A percentile compares a stretch with the other conserved stretches of the same genome.
Evolutionary conservation across 2,329 filamentous ascomycete species (phyloP).

Genomic region (Talaromyces sp.): DNA sequence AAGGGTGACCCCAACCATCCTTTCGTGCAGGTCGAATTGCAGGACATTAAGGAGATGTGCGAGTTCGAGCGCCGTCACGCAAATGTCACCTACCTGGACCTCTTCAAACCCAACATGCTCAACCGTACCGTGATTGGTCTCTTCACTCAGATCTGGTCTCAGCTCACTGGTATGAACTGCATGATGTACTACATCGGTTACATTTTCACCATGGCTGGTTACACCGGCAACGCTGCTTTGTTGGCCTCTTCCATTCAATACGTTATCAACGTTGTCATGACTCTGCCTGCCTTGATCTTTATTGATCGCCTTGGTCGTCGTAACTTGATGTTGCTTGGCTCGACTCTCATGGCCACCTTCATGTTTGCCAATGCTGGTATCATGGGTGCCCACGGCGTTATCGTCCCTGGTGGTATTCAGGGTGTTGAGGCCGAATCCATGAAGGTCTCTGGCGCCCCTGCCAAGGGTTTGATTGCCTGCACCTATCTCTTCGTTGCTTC

Average conservation of each 20-base stretch:
- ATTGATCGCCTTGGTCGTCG: slow-evolving; percentile 75
- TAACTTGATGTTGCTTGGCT: slow-evolving; percentile 62
- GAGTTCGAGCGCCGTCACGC: slow-evolving; percentile 69
- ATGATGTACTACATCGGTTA: slow-evolving; percentile 58
- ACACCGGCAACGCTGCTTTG: slow-evolving; percentile 57
- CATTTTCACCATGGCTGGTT: slow-evolving; percentile 68
- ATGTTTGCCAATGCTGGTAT: slow-evolving; percentile 46
- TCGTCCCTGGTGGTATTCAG: slow-evolving; percentile 41
- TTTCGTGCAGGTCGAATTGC: slow-evolving; percentile 65
- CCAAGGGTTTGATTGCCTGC: slow-evolving; percentile 65
- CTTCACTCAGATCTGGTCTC: slow-evolving; percentile 72
- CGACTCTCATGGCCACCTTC: slow-evolving; percentile 57
- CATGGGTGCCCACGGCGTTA: slow-evolving; percentile 35
- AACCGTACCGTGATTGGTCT: slow-evolving; percentile 69
- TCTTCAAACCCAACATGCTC: slow-evolving; percentile 70
- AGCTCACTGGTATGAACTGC: slow-evolving; percentile 73
- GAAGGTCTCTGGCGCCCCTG: slow-evolving; percentile 43
- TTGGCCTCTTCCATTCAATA: slow-evolving; percentile 69
- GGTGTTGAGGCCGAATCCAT: slow-evolving; percentile 37
- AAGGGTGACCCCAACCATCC: slow-evolving; percentile 62
- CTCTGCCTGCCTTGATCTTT: slow-evolving; percentile 69
- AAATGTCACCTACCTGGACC: slow-evolving; percentile 67
- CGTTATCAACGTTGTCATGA: slow-evolving; percentile 78
- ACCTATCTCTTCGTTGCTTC: slow-evolving; percentile 71
- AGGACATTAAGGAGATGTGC: slow-evolving; percentile 69